A percentile compares a stretch with the other conserved stretches of the same genome.
Conservation (phyloP, 2,329 filamentous ascomycete species). For the Cytospora schulzeri region DNA sequence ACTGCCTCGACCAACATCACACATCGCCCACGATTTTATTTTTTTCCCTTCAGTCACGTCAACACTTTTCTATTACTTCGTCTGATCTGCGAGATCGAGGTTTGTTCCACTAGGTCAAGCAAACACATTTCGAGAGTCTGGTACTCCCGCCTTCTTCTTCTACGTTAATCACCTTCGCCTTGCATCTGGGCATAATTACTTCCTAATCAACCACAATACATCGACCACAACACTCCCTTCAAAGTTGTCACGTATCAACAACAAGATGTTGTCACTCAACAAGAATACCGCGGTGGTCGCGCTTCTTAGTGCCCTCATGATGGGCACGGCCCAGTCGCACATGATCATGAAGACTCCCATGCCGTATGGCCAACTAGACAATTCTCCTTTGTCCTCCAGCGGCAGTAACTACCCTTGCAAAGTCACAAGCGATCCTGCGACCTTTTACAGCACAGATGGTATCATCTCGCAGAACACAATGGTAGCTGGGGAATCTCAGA, state of each 20-base stretch:
- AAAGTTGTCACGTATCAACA: neutral
- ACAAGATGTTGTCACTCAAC: conserved; percentile 4
- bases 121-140: neutral
- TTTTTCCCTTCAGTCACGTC: neutral
- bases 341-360: conserved; percentile 34
- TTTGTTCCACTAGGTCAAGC: neutral
- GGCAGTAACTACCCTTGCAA: conserved; percentile 27
- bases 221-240: neutral
- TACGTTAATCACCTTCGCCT: no score
- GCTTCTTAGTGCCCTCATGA: conserved; percentile 10
- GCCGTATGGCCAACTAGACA: conserved; percentile 27
- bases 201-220: neutral
- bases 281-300: neutral
- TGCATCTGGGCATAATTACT: neutral
- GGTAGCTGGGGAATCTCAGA: conserved; percentile 25
- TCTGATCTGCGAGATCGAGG: neutral
- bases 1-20: neutral
- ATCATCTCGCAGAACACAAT: conserved; percentile 22
- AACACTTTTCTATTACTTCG: neutral
- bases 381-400: conserved; percentile 20
- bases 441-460: conserved; percentile 25
- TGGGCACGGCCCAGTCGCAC: conserved; percentile 23
- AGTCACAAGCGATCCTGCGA: conserved; percentile 20
- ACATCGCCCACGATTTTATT: neutral
- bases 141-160: neutral